Conservation (phyloP, 192 early-diverging fungal genomes). For the Backusella mclennaniae region DNA sequence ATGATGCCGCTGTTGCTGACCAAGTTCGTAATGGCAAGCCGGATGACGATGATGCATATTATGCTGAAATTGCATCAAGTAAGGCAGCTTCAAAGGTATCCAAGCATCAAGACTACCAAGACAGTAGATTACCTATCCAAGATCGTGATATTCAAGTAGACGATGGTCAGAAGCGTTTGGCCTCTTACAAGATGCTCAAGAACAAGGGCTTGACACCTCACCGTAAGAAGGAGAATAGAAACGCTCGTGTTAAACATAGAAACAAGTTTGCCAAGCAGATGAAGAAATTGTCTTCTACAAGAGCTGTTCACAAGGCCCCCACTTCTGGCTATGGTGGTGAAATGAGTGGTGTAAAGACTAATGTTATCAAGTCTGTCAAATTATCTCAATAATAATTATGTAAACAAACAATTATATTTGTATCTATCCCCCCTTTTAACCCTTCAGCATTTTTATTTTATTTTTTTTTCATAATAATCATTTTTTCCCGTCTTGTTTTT, state of each 20-base stretch:
- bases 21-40: constrained; percentile 37
- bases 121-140: constrained; percentile 36
- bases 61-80: constrained; percentile 38
- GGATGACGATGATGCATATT: constrained; percentile 59
- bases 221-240: constrained; percentile 90
- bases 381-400: constrained; percentile 39
- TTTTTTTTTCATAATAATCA: background rate
- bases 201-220: constrained; percentile 94
- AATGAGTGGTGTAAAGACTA: constrained; percentile 89
- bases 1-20: constrained; percentile 50
- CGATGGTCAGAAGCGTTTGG: constrained; percentile 69
- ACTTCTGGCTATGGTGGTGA: constrained; percentile 88
- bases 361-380: constrained; percentile 78
- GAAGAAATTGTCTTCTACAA: constrained; percentile 86
- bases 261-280: constrained; percentile 85
- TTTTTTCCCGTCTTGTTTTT: background rate
- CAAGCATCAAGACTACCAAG: constrained; percentile 43
- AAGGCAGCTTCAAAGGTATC: constrained; percentile 55
- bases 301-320: constrained; percentile 67
- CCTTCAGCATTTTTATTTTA: background rate
- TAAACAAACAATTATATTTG: background rate
- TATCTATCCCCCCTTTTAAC: background rate
- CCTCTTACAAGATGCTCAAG: constrained; percentile 88
- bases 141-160: constrained; percentile 40
- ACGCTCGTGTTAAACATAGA: constrained; percentile 91